phyloP scores from a whole-genome alignment of 129 eudicot genomes.

The Saposhnikovia divaricata region DNA sequence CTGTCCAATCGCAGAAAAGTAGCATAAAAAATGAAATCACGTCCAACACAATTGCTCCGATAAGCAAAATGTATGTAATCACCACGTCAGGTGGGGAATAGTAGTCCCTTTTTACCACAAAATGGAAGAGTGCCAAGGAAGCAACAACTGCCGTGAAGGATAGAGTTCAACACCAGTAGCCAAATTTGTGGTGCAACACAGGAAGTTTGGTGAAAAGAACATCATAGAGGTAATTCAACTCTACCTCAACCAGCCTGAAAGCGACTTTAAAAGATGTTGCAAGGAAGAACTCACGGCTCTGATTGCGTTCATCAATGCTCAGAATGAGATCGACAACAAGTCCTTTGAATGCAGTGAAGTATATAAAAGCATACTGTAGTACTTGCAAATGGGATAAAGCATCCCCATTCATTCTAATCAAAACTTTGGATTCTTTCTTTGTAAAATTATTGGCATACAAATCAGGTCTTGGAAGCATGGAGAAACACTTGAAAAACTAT shows the following conservation, averaged over 20 bases:
- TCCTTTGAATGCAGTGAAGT: background rate
- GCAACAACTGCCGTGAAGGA: constrained; percentile 15
- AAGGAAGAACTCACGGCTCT: constrained; percentile 46
- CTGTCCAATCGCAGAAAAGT: constrained; percentile 43
- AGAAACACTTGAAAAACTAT: too few relatives aligned
- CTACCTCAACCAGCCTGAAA: constrained; percentile 44
- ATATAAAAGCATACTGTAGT: background rate
- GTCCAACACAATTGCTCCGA: constrained; percentile 49
- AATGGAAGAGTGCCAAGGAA: constrained; percentile 25
- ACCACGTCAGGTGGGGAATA: constrained; percentile 14
- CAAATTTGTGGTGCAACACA: constrained; percentile 17
- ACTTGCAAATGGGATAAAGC: background rate
- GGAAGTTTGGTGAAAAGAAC: constrained; percentile 50
- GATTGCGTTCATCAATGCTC: constrained; percentile 33
- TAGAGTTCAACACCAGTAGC: constrained; percentile 19
- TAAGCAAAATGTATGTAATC: constrained; percentile 41
- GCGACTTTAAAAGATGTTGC: constrained; percentile 31
- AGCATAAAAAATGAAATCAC: constrained; percentile 31
- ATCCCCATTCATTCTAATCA: background rate
- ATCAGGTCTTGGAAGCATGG: constrained; percentile 32
- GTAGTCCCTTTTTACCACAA: background rate
- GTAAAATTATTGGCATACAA: constrained; percentile 44
- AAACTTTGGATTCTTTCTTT: constrained; percentile 27
- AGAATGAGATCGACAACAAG: constrained; percentile 43
- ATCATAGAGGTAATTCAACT: constrained; percentile 50